Base-by-base conservation (phyloP, 2,329 filamentous ascomycete genomes). In the Colletotrichum paranaense region DNA sequence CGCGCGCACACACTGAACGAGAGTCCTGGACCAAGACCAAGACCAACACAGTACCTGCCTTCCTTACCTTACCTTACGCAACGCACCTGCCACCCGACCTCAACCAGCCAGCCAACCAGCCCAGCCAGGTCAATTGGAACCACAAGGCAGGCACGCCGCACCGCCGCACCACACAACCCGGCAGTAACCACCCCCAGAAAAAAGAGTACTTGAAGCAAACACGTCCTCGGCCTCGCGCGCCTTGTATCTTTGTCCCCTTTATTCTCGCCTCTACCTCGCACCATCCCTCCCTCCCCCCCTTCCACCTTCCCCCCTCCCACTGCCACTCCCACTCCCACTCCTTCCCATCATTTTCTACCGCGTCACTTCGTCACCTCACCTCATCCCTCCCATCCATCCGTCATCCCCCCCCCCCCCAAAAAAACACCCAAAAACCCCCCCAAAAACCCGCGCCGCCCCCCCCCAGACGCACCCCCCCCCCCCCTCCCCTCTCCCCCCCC, bases 211-310 rank as follows among this genome's bases (percentile, higher is more conserved):
- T 74, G 72, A 74, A 74, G 69, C 59, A 72, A 72, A 72, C 72
- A 66, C 59, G 65, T 68, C 66, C 73, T 75, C 73, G 69, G 71
- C 73, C 55, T 73, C 62, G 70, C 73, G 65, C 70, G 57, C 60
- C 65, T 73, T 75, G 71, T 73, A 73, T 73, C 71, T 73, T 75
- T 75, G 70, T 75, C 67, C 70, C 70, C 68, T 74, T 67, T 65
- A 65, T 46, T 67, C 53, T 62, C 63, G 46, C 52, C 62, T 63
- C 62, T 63, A 63, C 62, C 14, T 63, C 24, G 32, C 42, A 53
- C 52, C 42, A 46, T 35, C 67, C 60, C 35, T 65, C 67, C 53
- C 12, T 26, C 66, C 19, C 42, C 32, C 65, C 22, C 53, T 8
- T 26, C 66, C 19, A 46, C 32, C 65, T n/a, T 24, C n/a, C 30